Evolutionary conservation across 176 grass and related monocot genomes (phyloP).

Genomic region (Oryza longistaminata): DNA sequence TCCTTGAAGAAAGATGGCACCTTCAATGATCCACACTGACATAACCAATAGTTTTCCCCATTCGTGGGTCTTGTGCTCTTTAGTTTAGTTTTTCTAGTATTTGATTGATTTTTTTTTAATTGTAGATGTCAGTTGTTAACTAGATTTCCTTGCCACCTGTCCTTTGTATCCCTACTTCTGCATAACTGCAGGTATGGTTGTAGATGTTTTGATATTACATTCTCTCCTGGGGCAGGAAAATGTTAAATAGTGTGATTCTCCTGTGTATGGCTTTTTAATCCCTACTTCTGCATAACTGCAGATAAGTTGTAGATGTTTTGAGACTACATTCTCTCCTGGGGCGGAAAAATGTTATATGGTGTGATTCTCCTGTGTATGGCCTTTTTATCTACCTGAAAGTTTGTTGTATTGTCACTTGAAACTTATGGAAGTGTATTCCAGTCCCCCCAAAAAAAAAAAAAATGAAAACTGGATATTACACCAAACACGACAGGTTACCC

Average conservation of each 20-base stretch:
- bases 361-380: not conserved
- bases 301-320: slow-evolving; percentile 16
- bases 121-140: slow-evolving; percentile 3
- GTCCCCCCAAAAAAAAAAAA: not conserved
- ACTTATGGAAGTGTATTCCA: not conserved
- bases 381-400: not conserved
- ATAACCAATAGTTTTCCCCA: slow-evolving; percentile 13
- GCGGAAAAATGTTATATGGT: not conserved
- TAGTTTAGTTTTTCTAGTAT: slow-evolving; percentile 34
- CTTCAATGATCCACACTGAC: slow-evolving; percentile 16
- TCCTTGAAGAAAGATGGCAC: slow-evolving; percentile 42
- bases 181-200: slow-evolving; percentile 27
- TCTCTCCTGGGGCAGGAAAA: slow-evolving; percentile 1
- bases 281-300: slow-evolving; percentile 15
- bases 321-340: slow-evolving; percentile 9
- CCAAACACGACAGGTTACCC: not conserved
- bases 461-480: not conserved
- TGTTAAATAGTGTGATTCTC: not conserved
- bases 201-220: slow-evolving; percentile 9
- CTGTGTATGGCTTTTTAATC: not conserved
- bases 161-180: not conserved
- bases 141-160: not conserved
- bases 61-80: not conserved
- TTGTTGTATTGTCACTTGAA: not conserved
- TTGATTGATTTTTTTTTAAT: not conserved